Evolutionary conservation across 2,329 filamentous ascomycete genomes (phyloP).

Genomic region (Hymenoscyphus scutula): DNA sequence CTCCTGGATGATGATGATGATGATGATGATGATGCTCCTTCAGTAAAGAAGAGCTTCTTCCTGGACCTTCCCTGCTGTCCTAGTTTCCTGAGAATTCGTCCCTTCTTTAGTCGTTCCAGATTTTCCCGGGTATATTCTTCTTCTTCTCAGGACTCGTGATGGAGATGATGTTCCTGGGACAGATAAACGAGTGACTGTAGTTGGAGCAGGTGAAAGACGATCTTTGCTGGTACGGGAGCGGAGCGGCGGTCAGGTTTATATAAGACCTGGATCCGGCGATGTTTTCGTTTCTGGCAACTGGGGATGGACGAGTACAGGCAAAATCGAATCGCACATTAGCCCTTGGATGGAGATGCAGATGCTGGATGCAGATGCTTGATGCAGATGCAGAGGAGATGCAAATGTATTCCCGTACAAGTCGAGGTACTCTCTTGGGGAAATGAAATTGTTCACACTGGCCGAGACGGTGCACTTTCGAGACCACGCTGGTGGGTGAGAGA

Average conservation of each 20-base stretch:
- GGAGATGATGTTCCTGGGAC: slow-evolving; percentile 15
- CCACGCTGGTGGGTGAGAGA: no score
- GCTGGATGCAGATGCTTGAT: no score
- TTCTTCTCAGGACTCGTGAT: neutral
- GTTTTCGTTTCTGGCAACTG: neutral
- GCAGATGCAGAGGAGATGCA: slow-evolving; percentile 1
- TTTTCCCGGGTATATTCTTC: neutral
- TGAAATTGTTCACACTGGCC: neutral
- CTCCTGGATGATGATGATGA: no score
- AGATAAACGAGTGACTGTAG: slow-evolving; percentile 34
- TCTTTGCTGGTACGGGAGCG: neutral
- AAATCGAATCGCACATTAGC: slow-evolving; percentile 7
- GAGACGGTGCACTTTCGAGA: neutral
- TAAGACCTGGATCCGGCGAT: neutral
- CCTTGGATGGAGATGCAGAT: neutral
- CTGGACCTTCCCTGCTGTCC: neutral
- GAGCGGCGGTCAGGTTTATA: neutral
- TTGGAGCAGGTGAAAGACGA: slow-evolving; percentile 21
- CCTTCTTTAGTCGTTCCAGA: neutral
- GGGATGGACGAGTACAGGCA: neutral
- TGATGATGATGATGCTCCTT: slow-evolving; percentile 1
- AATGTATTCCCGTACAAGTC: neutral
- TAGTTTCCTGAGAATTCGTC: neutral
- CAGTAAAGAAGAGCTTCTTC: neutral
- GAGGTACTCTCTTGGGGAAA: neutral